Evolutionary conservation across 106 monocot species (phyloP), one percentile per base, ranked within the genome.

Genomic region (Gastrodia elata): DNA sequence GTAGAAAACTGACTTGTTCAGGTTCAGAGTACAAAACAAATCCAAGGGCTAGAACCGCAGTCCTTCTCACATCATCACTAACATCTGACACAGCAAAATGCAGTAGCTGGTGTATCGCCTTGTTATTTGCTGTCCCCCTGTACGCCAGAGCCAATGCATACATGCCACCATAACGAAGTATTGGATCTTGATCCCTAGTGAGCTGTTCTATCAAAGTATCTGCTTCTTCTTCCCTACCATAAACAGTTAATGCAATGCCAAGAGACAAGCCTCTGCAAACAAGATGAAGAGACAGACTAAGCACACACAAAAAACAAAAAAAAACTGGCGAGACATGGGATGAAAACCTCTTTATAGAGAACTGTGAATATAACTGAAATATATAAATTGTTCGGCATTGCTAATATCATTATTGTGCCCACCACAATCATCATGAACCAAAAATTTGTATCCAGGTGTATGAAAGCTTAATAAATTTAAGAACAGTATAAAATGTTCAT

Each of bases 1-100:
- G 35, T 18, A 40, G 38, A 2, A 69, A 64, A 74, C 86, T 68
- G 8, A 98, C 97, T 88, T 98, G 93, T 77, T 94, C 98, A 25
- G 98, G 98, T 77, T 91, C 93, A 48, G 84, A 83, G 74, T 94
- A 99, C 52, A 99, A 68, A 59, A 99, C 93, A 76, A 99, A 99
- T 33, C 98, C 98, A 77, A 99, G 93, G 65, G 90, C 93, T 7
- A 99, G 77, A 79, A 99, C 98, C 73, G 98, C 98, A 24, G 98
- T 89, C 72, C 98, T 88, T 39, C 98, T 76, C 14, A 99, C 98
- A 85, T 99, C 98, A 85, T 99, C 98, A 79, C 93, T 99, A 49
- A 94, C 98, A 78, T 99, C 98, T 8, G 98, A 99, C 33, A 99
- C 93, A 77, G 98, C 98, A 79, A 99, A 99, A 84, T 99, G 98